Evolutionary conservation across 306 rosid species (phyloP), one percentile per base, ranked within the genome.

Genomic region (Inga leiocalycina): DNA sequence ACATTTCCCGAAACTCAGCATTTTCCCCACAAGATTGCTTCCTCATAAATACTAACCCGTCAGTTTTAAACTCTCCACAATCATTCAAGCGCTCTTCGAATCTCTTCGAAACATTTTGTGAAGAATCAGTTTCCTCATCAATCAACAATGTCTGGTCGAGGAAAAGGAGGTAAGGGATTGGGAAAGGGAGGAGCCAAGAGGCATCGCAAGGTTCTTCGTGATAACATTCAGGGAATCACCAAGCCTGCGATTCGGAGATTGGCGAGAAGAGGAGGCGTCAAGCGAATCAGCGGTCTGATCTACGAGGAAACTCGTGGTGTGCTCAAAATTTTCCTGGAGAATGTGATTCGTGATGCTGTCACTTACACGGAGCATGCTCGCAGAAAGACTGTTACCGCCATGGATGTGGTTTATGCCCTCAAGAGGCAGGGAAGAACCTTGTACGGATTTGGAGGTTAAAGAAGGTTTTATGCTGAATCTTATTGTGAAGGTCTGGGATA

Each of bases 161-260:
- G 76, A 44, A 71, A 71, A 34, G 76, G 76, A 71, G 76, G 76
- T 59, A 71, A 71, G 39, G 76, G 76, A 13, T 44, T 44, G 76
- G 76, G 76, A 24, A 71, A 71, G 22, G 76, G 76, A 45, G 76
- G 76, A 44, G 75, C 75, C 54, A 71, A 71, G 75, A 71, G 75
- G 56, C 75, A 71, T 44, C 75, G 75, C 2, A 71, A 71, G 75
- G 75, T 71, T 5, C 56, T 71, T 11, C 75, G 75, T 5, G 75
- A 71, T 44, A 71, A 71, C 75, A 71, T 71, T 22, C 75, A 71
- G 75, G 75, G 75, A 12, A 71, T 71, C 11, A 71, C 75, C 37
- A 71, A 71, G 75, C 75, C 75, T n/a, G 75, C 75, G 56, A 71
- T 71, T 71, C 56, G 75, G 10, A 44, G 75, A 71, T 71, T 71